Base-by-base conservation (phyloP, 1,284 basidiomycete genomes). In the Apiotrichum mycotoxinovorans region DNA sequence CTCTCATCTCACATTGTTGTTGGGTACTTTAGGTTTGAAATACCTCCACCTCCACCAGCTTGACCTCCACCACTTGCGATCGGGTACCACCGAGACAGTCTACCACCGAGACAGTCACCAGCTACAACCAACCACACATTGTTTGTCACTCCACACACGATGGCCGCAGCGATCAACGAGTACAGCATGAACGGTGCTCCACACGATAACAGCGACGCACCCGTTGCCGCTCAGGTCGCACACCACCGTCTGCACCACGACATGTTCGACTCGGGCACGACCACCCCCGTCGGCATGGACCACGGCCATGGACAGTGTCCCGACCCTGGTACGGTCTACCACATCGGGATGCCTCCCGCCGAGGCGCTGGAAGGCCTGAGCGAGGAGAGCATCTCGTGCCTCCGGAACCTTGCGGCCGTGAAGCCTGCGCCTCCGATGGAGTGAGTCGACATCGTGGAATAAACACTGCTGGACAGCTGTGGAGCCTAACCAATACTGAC, bases 381-480 rank as follows among this genome's bases (percentile, higher is more conserved):
- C 2, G 54, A 61, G n/a, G 68, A 71, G 46, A 66, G 66, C 18
- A 20, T 54, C 27, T 27, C 14, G 43, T 70, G 68, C 51, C 33
- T 72, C 17, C 30, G 45, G 23, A 54, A 55, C 15, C 54, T 72
- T 17, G 30, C 59, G 7, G 38, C 3, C 12, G 58, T 63, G 35
- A 17, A 45, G 9, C 54, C 63, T 1, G 54, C 64, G 18, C 42
- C 57, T 4, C 3, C 55, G 4, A 23, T 43, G 0, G 49, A 55
- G 55, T 54, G 54, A 44, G 54, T 58, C 18, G 15, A 42, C 20
- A 25, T 20, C 5, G 11, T 22, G 14, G 4, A 4, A 35, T n/a
- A 34, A 18, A 51, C 9, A 41, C 26, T 4, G 4, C 5, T 27
- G 43, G 26, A 30, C 7, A 12, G 30, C 5, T 5, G 5, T 30